Evolutionary conservation across 176 grass and related monocot genomes (phyloP).

Genomic region (Tuctoria greenei): DNA sequence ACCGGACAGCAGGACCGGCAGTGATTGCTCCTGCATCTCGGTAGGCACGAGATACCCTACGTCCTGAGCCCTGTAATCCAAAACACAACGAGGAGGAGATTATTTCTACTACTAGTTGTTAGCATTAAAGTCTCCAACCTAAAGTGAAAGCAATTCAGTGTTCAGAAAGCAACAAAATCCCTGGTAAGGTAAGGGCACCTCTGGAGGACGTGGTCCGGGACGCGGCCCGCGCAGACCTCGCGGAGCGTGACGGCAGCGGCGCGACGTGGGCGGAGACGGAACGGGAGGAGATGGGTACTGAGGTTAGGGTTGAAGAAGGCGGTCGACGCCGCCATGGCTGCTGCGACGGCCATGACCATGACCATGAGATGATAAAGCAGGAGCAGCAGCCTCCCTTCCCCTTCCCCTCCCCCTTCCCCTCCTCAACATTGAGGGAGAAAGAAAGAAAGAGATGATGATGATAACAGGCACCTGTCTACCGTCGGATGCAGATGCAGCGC

Average conservation of each 20-base stretch:
- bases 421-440: no score
- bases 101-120: background rate
- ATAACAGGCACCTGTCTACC: background rate
- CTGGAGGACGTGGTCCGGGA: constrained; percentile 67
- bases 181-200: constrained; percentile 34
- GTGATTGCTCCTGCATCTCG: constrained; percentile 75
- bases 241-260: constrained; percentile 45
- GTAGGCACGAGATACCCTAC: constrained; percentile 66
- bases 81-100: background rate
- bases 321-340: background rate
- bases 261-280: background rate
- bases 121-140: no score
- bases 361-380: background rate
- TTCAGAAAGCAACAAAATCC: background rate
- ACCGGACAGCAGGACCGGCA: constrained; percentile 72
- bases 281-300: background rate
- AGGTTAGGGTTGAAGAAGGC: background rate
- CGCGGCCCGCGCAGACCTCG: constrained; percentile 61
- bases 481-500: background rate
- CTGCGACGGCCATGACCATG: background rate
- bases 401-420: no score
- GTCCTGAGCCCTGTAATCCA: constrained; percentile 62
- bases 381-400: background rate
- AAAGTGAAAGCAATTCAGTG: background rate
- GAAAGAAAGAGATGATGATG: background rate